These are phyloP conservation scores for Carex parvula DNA, from an alignment of 176 grass and related monocot genomes.

Conservation along the genomic window DNA sequence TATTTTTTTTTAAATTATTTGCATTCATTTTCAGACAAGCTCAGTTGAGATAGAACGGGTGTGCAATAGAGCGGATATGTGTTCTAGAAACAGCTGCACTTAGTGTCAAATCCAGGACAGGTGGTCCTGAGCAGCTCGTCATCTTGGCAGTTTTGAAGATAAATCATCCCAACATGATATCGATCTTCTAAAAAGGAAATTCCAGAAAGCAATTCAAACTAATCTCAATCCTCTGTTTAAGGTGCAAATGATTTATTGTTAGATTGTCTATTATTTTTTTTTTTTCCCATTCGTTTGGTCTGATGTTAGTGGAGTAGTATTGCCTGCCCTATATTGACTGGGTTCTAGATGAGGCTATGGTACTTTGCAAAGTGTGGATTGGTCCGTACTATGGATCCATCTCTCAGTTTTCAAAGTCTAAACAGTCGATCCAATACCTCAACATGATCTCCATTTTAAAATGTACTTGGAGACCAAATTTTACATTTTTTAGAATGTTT, in stretches of 20 bases:
- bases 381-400: too few relatives aligned
- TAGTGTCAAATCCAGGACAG: conserved; percentile 50
- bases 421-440: too few relatives aligned
- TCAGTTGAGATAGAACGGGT: conserved; percentile 90
- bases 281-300: not conserved
- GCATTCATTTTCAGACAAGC: conserved; percentile 58
- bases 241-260: conserved; percentile 35
- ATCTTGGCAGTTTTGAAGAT: conserved; percentile 70
- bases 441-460: too few relatives aligned
- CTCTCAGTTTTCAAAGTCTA: too few relatives aligned
- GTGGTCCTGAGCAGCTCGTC: conserved; percentile 78
- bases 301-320: not conserved
- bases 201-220: conserved; percentile 80
- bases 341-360: too few relatives aligned
- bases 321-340: too few relatives aligned
- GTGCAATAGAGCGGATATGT: conserved; percentile 66
- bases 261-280: not conserved
- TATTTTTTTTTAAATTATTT: not conserved
- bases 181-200: conserved; percentile 54
- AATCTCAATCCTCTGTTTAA: conserved; percentile 93
- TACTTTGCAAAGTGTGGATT: too few relatives aligned
- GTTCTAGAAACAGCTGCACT: conserved; percentile 85
- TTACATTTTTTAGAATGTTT: too few relatives aligned
- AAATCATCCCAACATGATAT: conserved; percentile 28
- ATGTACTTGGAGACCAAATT: too few relatives aligned